These are phyloP conservation scores for Setaria italica DNA, from an alignment of 202 grass and related monocot species.

Conservation along the genomic window DNA sequence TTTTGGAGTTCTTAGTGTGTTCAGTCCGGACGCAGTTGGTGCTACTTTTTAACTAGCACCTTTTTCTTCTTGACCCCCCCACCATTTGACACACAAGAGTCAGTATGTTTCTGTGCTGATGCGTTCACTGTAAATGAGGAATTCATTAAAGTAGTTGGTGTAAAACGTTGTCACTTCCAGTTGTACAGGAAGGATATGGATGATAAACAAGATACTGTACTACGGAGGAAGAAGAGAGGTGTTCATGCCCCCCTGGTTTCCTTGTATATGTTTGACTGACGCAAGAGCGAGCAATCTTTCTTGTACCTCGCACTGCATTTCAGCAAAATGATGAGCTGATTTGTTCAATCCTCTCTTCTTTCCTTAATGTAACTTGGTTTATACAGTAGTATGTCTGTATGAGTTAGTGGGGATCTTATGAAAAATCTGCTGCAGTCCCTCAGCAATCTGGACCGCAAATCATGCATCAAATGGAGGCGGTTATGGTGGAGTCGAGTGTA, in stretches of 20 bases:
- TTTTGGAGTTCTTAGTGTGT: constrained; percentile 29
- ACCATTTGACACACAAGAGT: neutral
- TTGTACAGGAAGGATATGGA: constrained; percentile 29
- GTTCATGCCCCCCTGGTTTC: neutral
- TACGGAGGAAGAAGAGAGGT: neutral
- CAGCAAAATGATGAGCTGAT: neutral
- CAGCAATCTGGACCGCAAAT: no score
- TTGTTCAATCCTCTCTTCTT: neutral
- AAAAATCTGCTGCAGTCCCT: no score
- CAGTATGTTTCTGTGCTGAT: constrained; percentile 22
- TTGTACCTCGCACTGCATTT: neutral
- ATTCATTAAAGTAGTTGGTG: neutral
- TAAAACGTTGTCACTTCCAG: constrained; percentile 29
- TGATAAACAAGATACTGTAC: neutral
- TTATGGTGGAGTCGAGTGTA: no score
- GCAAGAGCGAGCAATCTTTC: neutral
- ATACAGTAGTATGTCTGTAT: neutral
- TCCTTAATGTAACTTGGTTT: neutral
- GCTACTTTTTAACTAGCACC: constrained; percentile 48
- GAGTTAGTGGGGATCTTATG: no score
- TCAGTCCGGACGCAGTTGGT: constrained; percentile 34
- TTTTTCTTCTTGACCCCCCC: neutral
- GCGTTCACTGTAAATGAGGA: constrained; percentile 30
- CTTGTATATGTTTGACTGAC: neutral
- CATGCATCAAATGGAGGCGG: no score